Percentiles rank a stretch among this genome's conserved stretches.
phyloP scores from a whole-genome alignment of 495 filamentous ascomycete genomes.

The Penicillium mononematosum region DNA sequence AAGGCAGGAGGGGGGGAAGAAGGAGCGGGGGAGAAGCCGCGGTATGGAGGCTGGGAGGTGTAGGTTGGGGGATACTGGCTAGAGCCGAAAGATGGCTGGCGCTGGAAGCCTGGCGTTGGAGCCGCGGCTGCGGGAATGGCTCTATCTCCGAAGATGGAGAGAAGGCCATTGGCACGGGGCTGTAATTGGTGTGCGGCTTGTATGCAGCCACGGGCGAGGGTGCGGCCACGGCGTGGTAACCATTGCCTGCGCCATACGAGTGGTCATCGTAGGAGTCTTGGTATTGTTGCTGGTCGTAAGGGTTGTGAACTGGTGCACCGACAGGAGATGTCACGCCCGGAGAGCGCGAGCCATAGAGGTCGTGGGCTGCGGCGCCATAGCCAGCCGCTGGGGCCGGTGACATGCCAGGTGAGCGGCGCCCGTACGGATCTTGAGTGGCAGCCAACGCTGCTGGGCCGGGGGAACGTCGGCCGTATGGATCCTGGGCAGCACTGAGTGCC shows the following conservation, averaged over 20 bases:
- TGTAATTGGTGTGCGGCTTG: constrained; percentile 25
- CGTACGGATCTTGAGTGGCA: constrained; percentile 17
- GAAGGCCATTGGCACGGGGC: constrained; percentile 18
- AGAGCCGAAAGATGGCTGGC: constrained; percentile 34
- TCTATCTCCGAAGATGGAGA: constrained; percentile 15
- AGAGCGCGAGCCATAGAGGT: constrained; percentile 18
- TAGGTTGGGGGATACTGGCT: constrained; percentile 32
- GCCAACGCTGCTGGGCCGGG: constrained; percentile 19
- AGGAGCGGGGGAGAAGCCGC: constrained; percentile 31
- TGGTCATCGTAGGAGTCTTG: constrained; percentile 21
- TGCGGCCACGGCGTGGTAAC: constrained; percentile 23
- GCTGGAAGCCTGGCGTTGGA: constrained; percentile 21
- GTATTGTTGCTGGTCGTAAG: constrained; percentile 27
- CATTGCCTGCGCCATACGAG: constrained; percentile 10
- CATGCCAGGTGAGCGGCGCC: constrained; percentile 20
- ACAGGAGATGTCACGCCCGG: constrained; percentile 28
- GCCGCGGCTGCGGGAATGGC: neutral
- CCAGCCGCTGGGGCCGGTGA: neutral
- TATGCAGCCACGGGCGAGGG: constrained; percentile 29
- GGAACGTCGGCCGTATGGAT: constrained; percentile 28
- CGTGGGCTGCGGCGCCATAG: constrained; percentile 8
- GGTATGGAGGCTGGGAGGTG: constrained; percentile 27
- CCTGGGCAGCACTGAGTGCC: constrained; percentile 15
- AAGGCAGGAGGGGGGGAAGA: constrained; percentile 40
- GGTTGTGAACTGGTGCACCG: constrained; percentile 25